Evolutionary conservation across 2,329 filamentous ascomycete genomes (phyloP), one percentile per base, ranked within the genome.

Genomic region (Cryoendolithus antarcticus): DNA sequence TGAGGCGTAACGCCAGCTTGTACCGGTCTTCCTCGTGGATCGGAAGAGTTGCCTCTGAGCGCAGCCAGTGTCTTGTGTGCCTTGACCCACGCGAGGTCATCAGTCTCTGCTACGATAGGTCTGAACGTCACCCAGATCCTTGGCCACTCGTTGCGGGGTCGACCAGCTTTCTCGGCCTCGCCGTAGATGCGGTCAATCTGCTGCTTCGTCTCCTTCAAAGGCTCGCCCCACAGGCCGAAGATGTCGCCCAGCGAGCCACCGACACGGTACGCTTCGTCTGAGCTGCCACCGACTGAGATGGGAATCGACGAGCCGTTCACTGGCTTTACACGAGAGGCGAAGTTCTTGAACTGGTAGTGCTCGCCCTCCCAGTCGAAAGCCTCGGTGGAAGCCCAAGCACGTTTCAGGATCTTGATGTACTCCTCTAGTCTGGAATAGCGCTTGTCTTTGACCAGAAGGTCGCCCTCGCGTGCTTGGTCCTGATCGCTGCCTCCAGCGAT

Each of bases 71-170:
- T 76, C 19, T 62, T 62, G 52, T 77, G 65, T 3, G 74, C 74
- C 58, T 77, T 77, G 3, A 62, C 64, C 74, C 74, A 78, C 1
- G 74, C 74, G 6, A 77, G 62, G 13, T 77, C 74, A 9, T 77
- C 74, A 0, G 74, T 77, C 57, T 77, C 73, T 1, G 74, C 74
- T 0, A 69, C 49, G 42, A 78, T 77, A 2, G 74, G 74, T 2
- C 74, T 65, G 65, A 77, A 77, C 0, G 74, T 77, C 1, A 78
- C 74, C 74, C 74, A 78, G 49, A 78, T 77, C 3, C 71, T 60
- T 4, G 74, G 74, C 0, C 67, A 59, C 45, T 77, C 73, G 0
- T 44, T 52, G 8, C 39, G 39, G 6, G 24, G 7, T 7, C 24
- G 24, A 1, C 74, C 74, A 2, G 73, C 73, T 46, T 69, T 70